Evolutionary conservation across 805 yeast genomes (phyloP).

Genomic region (Candida hungchunana): DNA sequence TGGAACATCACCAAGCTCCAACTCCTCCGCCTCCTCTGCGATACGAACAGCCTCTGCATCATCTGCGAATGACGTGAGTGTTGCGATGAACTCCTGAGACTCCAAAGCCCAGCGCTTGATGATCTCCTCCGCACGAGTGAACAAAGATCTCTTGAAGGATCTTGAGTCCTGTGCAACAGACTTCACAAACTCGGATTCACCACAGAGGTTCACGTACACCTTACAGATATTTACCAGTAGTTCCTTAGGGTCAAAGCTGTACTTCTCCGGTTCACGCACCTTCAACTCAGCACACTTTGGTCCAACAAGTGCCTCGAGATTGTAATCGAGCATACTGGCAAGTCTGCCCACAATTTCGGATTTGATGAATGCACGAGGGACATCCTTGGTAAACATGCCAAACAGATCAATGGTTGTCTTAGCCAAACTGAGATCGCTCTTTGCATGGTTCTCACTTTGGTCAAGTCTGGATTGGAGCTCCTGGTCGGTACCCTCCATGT

Average conservation of each 20-base stretch:
- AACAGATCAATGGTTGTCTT: constrained; percentile 79
- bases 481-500: constrained; percentile 50
- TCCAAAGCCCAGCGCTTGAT: constrained; percentile 49
- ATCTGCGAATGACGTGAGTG: constrained; percentile 50
- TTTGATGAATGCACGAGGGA: constrained; percentile 80
- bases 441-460: constrained; percentile 71
- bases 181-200: constrained; percentile 58
- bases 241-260: constrained; percentile 75
- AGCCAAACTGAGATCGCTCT: constrained; percentile 75
- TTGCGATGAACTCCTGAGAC: constrained; percentile 45
- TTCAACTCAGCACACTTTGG: constrained; percentile 88
- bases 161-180: constrained; percentile 93
- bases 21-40: constrained; percentile 75
- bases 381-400: constrained; percentile 76
- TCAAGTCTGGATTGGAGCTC: constrained; percentile 55
- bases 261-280: constrained; percentile 78
- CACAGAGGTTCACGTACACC: constrained; percentile 69
- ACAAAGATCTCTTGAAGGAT: constrained; percentile 67
- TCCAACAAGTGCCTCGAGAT: constrained; percentile 88
- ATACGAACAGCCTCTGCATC: constrained; percentile 58
- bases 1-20: constrained; percentile 89
- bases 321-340: constrained; percentile 94
- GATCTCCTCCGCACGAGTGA: constrained; percentile 67
- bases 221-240: constrained; percentile 66
- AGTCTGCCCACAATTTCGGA: constrained; percentile 90